Conservation (phyloP, 352 stramenopile species). For the Pythium coloratum region DNA sequence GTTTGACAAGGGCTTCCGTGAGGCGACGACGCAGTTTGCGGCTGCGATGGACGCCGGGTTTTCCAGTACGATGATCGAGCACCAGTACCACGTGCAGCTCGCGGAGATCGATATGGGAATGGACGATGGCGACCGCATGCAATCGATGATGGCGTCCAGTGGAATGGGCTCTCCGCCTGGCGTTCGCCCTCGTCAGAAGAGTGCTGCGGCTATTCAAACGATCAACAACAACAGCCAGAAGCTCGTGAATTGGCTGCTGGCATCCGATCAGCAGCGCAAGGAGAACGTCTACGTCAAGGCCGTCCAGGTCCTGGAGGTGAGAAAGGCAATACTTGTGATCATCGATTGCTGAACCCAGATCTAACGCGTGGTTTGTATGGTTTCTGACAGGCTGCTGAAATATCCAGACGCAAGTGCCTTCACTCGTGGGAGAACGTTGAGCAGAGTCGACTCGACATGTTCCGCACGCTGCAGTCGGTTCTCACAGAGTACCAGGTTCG, state of each 20-base stretch:
- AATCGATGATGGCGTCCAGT: slow-evolving; percentile 8
- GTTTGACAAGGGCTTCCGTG: slow-evolving; percentile 77
- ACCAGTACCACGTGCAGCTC: slow-evolving; percentile 59
- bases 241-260: slow-evolving; percentile 76
- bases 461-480: slow-evolving; percentile 61
- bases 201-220: slow-evolving; percentile 31
- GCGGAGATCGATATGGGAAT: slow-evolving; percentile 41
- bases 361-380: background rate
- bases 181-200: slow-evolving; percentile 19
- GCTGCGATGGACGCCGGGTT: slow-evolving; percentile 74
- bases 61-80: slow-evolving; percentile 67
- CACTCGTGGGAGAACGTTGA: slow-evolving; percentile 64
- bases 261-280: slow-evolving; percentile 69
- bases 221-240: slow-evolving; percentile 75
- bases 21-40: slow-evolving; percentile 59
- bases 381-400: slow-evolving; percentile 49
- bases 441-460: slow-evolving; percentile 65
- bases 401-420: slow-evolving; percentile 59
- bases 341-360: background rate
- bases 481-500: slow-evolving; percentile 81
- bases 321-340: background rate
- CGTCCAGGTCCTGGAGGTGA: slow-evolving; percentile 61
- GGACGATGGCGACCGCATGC: slow-evolving; percentile 8
- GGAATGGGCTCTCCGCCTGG: background rate
- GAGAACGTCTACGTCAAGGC: slow-evolving; percentile 61